Conservation (phyloP, 2,329 filamentous ascomycete genomes). For the Acrocalymma vagum region DNA sequence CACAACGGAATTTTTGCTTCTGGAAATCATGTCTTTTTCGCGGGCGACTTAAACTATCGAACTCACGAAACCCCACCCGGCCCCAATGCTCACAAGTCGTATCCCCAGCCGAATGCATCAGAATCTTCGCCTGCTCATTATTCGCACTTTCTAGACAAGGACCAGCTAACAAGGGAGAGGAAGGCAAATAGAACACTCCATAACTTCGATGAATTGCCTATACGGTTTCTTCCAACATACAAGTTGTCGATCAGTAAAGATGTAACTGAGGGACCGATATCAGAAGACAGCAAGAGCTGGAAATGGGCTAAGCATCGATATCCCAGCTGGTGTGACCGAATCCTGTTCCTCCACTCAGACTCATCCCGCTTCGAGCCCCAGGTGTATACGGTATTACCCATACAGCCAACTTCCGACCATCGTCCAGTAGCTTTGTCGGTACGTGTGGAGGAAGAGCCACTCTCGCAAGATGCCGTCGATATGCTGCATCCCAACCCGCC, state of each 20-base stretch:
- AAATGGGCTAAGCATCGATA: constrained; percentile 83
- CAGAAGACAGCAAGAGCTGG: constrained; percentile 59
- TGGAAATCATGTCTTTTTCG: constrained; percentile 80
- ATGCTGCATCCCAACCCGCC: constrained; percentile 59
- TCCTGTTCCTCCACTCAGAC: constrained; percentile 73
- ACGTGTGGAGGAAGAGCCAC: constrained; percentile 66
- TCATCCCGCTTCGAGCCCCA: constrained; percentile 60
- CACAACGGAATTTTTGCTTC: constrained; percentile 76
- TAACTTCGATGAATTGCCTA: constrained; percentile 75
- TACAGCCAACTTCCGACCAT: constrained; percentile 88
- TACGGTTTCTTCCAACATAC: constrained; percentile 91
- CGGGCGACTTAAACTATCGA: constrained; percentile 95
- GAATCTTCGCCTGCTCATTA: constrained; percentile 66
- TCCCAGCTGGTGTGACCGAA: constrained; percentile 90
- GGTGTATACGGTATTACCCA: constrained; percentile 77
- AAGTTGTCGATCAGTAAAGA: constrained; percentile 69
- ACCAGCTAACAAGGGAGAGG: constrained; percentile 82
- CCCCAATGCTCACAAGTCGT: constrained; percentile 62
- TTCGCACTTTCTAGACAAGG: constrained; percentile 71
- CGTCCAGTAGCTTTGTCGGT: constrained; percentile 79
- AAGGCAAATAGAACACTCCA: constrained; percentile 76
- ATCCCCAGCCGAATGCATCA: constrained; percentile 68
- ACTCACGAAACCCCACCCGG: constrained; percentile 74
- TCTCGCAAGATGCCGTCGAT: constrained; percentile 41
- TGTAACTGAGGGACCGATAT: constrained; percentile 16